Base-by-base conservation (phyloP, 352 stramenopile species). In the Phytophthora pistaciae region DNA sequence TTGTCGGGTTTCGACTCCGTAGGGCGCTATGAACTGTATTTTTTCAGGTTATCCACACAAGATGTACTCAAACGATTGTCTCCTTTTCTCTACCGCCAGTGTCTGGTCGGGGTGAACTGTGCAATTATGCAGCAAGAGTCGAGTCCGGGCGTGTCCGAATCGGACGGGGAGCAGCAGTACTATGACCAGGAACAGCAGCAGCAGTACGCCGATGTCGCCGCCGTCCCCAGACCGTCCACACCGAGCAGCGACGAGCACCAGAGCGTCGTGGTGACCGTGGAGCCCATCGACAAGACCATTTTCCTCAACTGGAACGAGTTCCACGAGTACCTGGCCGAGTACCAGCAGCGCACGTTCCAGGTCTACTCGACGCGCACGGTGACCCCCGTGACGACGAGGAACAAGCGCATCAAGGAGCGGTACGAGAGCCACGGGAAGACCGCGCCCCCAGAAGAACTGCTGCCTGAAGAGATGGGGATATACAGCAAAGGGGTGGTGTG, bases 311-410 rank as follows among this genome's bases (percentile, higher is more conserved):
- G 74, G 74, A 21, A 60, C 31, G 74, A 77, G 23, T 80, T 80
- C 69, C 64, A 78, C 40, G 38, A 68, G 25, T 78, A 72, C 23
- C 36, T 80, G 38, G 33, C 56, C 27, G 64, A 70, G 44, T 80
- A 80, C 54, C 74, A 80, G 38, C 61, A 60, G 16, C 64, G 64
- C 60, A 80, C 74, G 29, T 70, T 66, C 65, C 74, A 80, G 66
- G 68, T 79, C 14, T 78, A 78, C 16, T 74, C 70, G 0, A 49
- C 74, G 6, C 65, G 70, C 25, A 78, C 70, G 8, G 66, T 48
- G 18, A 78, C 70, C 16, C 66, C 70, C 9, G 60, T 74, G 29
- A 50, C 36, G 23, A 71, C 70, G 1, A 36, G 70, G 9, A 78
- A 78, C 60, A 74, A 68, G 10, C 50, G 70, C 10, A 78, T 78